Evolutionary conservation across 2,329 filamentous ascomycete species (phyloP).

Genomic region (Pseudogymnoascus sp.): DNA sequence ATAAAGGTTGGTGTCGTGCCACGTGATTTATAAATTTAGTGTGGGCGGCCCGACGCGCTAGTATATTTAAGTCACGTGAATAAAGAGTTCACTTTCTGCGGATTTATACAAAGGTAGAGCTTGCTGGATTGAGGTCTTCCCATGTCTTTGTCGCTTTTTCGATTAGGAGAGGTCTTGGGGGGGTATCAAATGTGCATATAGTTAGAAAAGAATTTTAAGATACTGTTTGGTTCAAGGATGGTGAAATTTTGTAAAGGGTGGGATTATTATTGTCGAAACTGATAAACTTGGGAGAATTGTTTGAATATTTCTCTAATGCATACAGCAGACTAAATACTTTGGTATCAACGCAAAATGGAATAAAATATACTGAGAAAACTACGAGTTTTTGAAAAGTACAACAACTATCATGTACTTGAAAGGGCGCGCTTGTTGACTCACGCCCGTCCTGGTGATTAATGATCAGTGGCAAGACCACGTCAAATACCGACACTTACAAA

Average conservation of each 20-base stretch:
- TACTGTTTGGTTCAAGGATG: background rate
- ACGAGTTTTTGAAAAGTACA: too few species aligned
- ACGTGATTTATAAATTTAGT: background rate
- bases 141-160: background rate
- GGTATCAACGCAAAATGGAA: too few species aligned
- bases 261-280: background rate
- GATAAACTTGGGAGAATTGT: background rate
- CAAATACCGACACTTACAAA: background rate
- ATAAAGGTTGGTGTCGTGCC: background rate
- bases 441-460: background rate
- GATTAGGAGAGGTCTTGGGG: background rate
- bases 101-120: background rate
- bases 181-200: background rate
- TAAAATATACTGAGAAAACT: too few species aligned
- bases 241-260: background rate
- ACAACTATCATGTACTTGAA: background rate
- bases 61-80: background rate
- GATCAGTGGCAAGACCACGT: background rate
- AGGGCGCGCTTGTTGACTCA: background rate
- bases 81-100: background rate
- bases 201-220: background rate
- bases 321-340: background rate
- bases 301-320: background rate
- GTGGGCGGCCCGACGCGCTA: background rate
- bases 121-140: background rate